Conservation (phyloP, 495 filamentous ascomycete genomes). For the Aspergillus homomorphus region DNA sequence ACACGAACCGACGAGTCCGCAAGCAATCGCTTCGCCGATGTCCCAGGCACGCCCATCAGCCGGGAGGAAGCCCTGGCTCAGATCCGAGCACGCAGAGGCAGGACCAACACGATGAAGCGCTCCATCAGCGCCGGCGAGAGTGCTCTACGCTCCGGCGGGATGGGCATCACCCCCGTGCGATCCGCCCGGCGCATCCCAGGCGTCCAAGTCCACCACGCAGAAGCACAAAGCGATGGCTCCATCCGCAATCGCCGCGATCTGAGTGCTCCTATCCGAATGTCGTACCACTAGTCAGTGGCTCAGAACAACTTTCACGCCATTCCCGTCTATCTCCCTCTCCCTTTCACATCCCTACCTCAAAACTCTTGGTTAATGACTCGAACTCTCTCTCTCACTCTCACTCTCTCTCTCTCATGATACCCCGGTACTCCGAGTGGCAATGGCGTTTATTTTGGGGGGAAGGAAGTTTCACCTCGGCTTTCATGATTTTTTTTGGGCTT, state of each 20-base stretch:
- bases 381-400: slow-evolving; percentile 16
- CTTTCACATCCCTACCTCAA: neutral
- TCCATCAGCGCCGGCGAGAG: slow-evolving; percentile 42
- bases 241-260: slow-evolving; percentile 35
- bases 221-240: slow-evolving; percentile 29
- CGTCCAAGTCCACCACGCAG: slow-evolving; percentile 29
- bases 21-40: slow-evolving; percentile 24
- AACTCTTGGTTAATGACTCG: slow-evolving; percentile 7
- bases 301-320: neutral
- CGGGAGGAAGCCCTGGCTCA: slow-evolving; percentile 52
- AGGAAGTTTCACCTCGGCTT: neutral
- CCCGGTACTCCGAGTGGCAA: slow-evolving; percentile 18
- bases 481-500: slow-evolving; percentile 2
- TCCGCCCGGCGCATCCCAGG: slow-evolving; percentile 38
- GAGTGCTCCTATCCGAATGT: slow-evolving; percentile 41
- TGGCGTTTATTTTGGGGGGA: slow-evolving; percentile 17
- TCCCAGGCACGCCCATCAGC: slow-evolving; percentile 44
- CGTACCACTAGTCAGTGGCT: slow-evolving; percentile 29
- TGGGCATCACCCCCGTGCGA: slow-evolving; percentile 25
- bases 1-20: slow-evolving; percentile 26
- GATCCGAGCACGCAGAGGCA: slow-evolving; percentile 46
- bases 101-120: slow-evolving; percentile 45
- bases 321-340: neutral
- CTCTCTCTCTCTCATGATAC: slow-evolving; percentile 22
- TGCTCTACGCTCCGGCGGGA: slow-evolving; percentile 25